Conservation (phyloP, 176 grass and related monocot species). For the Panicum miliaceum region DNA sequence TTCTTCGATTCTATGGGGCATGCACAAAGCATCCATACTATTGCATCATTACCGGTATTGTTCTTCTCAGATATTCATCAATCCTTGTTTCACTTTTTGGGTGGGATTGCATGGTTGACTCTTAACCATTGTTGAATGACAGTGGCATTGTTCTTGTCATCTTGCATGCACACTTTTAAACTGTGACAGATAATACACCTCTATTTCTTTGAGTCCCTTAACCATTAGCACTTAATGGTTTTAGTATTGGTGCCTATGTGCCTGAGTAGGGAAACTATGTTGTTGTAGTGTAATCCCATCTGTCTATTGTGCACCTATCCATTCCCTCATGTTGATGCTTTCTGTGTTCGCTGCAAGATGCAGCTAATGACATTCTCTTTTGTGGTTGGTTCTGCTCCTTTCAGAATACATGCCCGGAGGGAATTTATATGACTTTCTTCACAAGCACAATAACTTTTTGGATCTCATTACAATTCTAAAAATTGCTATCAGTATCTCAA, state of each 20-base stretch:
- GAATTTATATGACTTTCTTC: conserved; percentile 85
- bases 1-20: conserved; percentile 86
- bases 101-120: conserved; percentile 4
- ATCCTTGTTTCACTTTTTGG: not conserved
- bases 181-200: not conserved
- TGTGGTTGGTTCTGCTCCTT: conserved; percentile 45
- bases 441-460: conserved; percentile 67
- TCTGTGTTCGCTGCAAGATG: not conserved
- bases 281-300: not conserved
- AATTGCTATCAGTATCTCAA: conserved; percentile 72
- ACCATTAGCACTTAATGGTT: not conserved
- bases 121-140: conserved; percentile 11
- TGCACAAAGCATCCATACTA: conserved; percentile 58
- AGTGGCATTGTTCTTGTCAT: not conserved
- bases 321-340: not conserved
- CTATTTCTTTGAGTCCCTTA: not conserved
- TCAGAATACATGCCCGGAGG: conserved; percentile 90
- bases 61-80: not conserved
- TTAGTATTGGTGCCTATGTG: not conserved
- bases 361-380: conserved; percentile 20
- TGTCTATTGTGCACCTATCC: not conserved
- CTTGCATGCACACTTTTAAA: not conserved
- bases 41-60: conserved; percentile 84
- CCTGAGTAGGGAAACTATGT: no score
- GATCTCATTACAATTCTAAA: conserved; percentile 60